phyloP scores from a whole-genome alignment of 2,329 filamentous ascomycete genomes.

The Zasmidium angulare region DNA sequence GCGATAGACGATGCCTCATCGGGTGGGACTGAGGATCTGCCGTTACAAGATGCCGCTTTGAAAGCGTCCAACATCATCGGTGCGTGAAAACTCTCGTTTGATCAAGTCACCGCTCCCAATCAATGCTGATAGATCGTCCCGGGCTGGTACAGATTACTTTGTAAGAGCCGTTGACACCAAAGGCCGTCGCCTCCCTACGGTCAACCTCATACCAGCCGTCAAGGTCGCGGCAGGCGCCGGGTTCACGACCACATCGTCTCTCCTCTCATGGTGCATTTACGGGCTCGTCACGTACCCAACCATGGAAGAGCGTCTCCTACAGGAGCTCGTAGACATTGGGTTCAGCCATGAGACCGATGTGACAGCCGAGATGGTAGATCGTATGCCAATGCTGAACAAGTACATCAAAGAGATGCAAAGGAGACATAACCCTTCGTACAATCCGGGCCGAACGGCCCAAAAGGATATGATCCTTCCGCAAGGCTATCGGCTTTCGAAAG shows the following conservation, averaged over 20 bases:
- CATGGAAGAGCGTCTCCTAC: background rate
- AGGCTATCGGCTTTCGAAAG: background rate
- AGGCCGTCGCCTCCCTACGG: background rate
- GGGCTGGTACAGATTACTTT: too few relatives aligned
- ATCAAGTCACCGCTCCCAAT: background rate
- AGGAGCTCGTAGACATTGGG: background rate
- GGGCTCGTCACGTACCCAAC: background rate
- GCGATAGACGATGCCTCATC: background rate
- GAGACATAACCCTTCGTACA: background rate
- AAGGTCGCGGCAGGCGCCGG: background rate
- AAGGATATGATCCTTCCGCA: background rate
- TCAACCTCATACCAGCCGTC: background rate
- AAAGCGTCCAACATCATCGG: too few relatives aligned
- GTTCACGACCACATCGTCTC: background rate
- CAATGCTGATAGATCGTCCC: too few relatives aligned
- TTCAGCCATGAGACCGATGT: too few relatives aligned
- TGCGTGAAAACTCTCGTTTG: too few relatives aligned
- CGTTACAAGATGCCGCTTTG: background rate
- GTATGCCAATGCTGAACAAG: background rate
- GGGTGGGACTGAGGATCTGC: background rate
- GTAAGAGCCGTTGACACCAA: background rate
- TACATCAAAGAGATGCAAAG: background rate
- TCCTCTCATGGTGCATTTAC: background rate
- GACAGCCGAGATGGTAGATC: background rate
- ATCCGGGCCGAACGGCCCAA: background rate